Base-by-base conservation (phyloP, 805 yeast genomes). In the Kockiozyma suomiensis region DNA sequence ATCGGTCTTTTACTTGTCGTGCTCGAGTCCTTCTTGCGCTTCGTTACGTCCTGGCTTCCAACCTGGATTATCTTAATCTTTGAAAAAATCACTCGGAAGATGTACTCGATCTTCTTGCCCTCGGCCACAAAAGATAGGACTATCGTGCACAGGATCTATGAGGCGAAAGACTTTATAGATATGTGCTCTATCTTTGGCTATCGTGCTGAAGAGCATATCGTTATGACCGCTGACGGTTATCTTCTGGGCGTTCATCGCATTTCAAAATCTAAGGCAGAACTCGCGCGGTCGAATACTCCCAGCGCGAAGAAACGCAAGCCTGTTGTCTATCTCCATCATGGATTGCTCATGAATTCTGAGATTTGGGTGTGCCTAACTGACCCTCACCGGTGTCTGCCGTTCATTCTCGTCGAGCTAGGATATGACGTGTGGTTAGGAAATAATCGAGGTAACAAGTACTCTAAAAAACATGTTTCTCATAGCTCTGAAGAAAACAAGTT, bases 371-470 rank as follows among this genome's bases (percentile, higher is more conserved):
- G 84, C 71, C 74, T 76, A 56, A 58, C 76, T 58, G 73, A 80
- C 60, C 78, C 81, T 61, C 61, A 74, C 64, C 77, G 79, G 49
- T 84, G 85, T 64, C 74, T 94, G 50, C 97, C 98, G 0, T 87
- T 88, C 71, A 76, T 83, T 1, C 78, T 93, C 35, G 85, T 85
- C 61, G 90, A 91, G 59, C 72, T 84, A 49, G 97, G 97, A 1
- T 93, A 84, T 73, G 99, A 93, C 70, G 97, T 93, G 4, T 64
- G 67, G 67, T 77, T 93, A 64, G 98, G 98, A 0, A 90, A 90
- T 73, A 90, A 90, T 70, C 79, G 97, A 59, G 97, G 97, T 10
- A 94, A 93, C 75, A 94, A 93, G 75, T 93, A 93, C 75, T 87
- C 96, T 2, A 85, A 86, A 61, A 91, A 91, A 68, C 97, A 93